Base-by-base conservation (phyloP, 768 basidiomycete genomes). In the Punctularia strigosozonata region DNA sequence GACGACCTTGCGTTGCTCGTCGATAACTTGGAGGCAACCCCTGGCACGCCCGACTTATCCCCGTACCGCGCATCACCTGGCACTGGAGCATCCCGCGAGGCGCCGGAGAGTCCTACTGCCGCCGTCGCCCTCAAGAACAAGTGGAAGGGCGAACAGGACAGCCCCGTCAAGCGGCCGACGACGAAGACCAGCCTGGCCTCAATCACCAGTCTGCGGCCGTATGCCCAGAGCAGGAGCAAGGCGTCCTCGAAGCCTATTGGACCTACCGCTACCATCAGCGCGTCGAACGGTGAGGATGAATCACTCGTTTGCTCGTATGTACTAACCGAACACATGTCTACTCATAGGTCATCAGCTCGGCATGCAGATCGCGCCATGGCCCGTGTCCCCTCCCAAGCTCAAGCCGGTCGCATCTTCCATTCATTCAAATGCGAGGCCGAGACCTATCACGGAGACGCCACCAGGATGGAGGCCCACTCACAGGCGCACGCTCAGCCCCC, bases 21-120 rank as follows among this genome's bases (percentile, higher is more conserved):
- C 54, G 82, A 78, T 44, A 81, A 87, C 46, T 63, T 89, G 3
- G 75, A 85, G 51, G 81, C 82, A 4, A 88, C 86, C 0, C 85
- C 84, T 0, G 63, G 65, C 2, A 66, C 74, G 3, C 56, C 66
- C 18, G 56, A 58, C 19, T 60, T 56, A 23, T 64, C 66, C 0
- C 57, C 61, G 8, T 42, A 47, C 41, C 20, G 41, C 41, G 32
- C 38, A 36, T 24, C 22, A 52, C 35, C 43, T 47, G 17, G 41
- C 48, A 22, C 51, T 52, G 12, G 44, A 45, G 18, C 50, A 48
- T 50, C 44, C 39, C 15, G 37, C 20, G 17, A 48, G 39, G 28
- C 43, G 10, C 40, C 46, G 20, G n/a, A 57, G 48, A 59, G 52
- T 41, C 49, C 50, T 22, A 30, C 33, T 6, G 17, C 28, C 2